Percentiles rank a stretch among this genome's conserved stretches.
These are phyloP conservation scores for Hymenoscyphus infarciens DNA, from an alignment of 2,329 filamentous ascomycete genomes.

Conservation along the genomic window DNA sequence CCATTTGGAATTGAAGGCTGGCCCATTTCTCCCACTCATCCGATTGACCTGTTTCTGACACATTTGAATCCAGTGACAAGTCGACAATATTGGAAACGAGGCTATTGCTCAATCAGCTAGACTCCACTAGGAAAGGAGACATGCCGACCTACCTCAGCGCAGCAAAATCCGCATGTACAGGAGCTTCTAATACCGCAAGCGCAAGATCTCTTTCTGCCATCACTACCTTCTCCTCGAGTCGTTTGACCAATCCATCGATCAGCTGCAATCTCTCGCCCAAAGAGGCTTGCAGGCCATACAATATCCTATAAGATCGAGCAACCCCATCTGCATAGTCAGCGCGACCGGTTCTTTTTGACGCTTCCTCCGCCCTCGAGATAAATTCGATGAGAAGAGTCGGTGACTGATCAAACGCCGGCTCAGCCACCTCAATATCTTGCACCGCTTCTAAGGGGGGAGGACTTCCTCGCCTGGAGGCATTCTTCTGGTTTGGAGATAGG, in stretches of 20 bases:
- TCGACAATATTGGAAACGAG: conserved; percentile 29
- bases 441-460: background rate
- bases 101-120: conserved; percentile 19
- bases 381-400: conserved; percentile 43
- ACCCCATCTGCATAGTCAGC: conserved; percentile 92
- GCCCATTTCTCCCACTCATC: conserved; percentile 16
- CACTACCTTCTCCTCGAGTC: conserved; percentile 61
- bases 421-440: background rate
- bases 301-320: conserved; percentile 69
- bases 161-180: conserved; percentile 68
- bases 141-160: conserved; percentile 52
- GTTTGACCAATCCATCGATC: conserved; percentile 54
- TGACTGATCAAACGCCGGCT: background rate
- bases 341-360: conserved; percentile 69
- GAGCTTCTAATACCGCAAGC: conserved; percentile 60
- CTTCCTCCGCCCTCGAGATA: conserved; percentile 49
- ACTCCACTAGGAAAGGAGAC: background rate
- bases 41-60: conserved; percentile 7
- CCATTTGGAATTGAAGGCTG: conserved; percentile 50
- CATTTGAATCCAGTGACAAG: conserved; percentile 11
- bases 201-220: conserved; percentile 64
- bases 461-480: background rate
- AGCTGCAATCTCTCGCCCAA: conserved; percentile 46
- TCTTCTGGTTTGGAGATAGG: background rate
- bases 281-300: conserved; percentile 55